These are phyloP conservation scores for Brassica napus DNA, from an alignment of 345 rosid species.

Conservation along the genomic window Da-Ae NC_063450.1:32172001-32172500, in stretches of 20 bases:
- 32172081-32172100: constrained; percentile 47
- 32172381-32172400: too few species aligned
- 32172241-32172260: too few species aligned
- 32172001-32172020: constrained; percentile 56
- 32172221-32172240: neutral
- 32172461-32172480: too few species aligned
- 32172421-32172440: too few species aligned
- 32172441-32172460: too few species aligned
- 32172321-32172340: too few species aligned
- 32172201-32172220: constrained; percentile 1
- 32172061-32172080: constrained; percentile 53
- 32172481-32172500: too few species aligned
- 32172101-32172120: constrained; percentile 43
- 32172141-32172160: constrained; percentile 5
- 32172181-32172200: neutral
- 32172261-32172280: neutral
- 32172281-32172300: neutral
- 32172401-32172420: too few species aligned
- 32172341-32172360: too few species aligned
- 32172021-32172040: constrained; percentile 79
- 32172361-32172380: too few species aligned
- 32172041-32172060: constrained; percentile 56
- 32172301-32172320: too few species aligned
- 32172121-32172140: constrained; percentile 4
- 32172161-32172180: constrained; percentile 28